Percentiles rank a stretch among this genome's conserved stretches.
These are phyloP conservation scores for Cucurbitaria berberidis DNA, from an alignment of 2,329 filamentous ascomycete species.

Conservation along the genomic window DNA sequence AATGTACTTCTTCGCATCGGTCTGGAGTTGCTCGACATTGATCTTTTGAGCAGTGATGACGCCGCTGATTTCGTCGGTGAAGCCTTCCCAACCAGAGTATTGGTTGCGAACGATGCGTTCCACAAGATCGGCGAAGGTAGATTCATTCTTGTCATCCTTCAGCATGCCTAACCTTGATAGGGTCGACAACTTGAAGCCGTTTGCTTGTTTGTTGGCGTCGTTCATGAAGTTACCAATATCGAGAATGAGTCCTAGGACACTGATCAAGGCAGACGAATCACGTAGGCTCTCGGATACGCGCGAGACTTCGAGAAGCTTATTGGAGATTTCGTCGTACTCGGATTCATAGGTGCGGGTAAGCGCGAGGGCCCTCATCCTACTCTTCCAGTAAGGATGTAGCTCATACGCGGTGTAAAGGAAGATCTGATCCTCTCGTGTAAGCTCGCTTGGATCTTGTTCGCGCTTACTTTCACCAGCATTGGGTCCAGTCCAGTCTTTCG, in stretches of 20 bases:
- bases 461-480: slow-evolving; percentile 77
- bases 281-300: slow-evolving; percentile 85
- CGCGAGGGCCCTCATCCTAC: slow-evolving; percentile 87
- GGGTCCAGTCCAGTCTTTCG: slow-evolving; percentile 93
- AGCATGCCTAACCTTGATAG: slow-evolving; percentile 93
- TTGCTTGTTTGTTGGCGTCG: slow-evolving; percentile 97
- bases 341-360: slow-evolving; percentile 82
- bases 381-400: slow-evolving; percentile 98
- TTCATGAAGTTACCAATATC: slow-evolving; percentile 99
- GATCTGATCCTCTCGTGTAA: slow-evolving; percentile 94
- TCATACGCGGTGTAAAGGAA: slow-evolving; percentile 93
- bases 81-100: slow-evolving; percentile 93
- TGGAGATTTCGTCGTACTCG: slow-evolving; percentile 91
- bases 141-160: slow-evolving; percentile 99
- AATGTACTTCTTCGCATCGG: slow-evolving; percentile 90
- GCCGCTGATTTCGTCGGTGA: slow-evolving; percentile 80
- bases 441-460: slow-evolving; percentile 84
- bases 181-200: slow-evolving; percentile 96
- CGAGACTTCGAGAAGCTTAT: slow-evolving; percentile 85
- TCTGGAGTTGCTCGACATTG: slow-evolving; percentile 89
- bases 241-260: slow-evolving; percentile 91
- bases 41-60: slow-evolving; percentile 85
- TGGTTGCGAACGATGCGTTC: slow-evolving; percentile 96
- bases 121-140: slow-evolving; percentile 91
- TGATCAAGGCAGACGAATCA: slow-evolving; percentile 92